Conservation (phyloP, 2,329 filamentous ascomycete genomes). For the Setomelanomma holmii region DNA sequence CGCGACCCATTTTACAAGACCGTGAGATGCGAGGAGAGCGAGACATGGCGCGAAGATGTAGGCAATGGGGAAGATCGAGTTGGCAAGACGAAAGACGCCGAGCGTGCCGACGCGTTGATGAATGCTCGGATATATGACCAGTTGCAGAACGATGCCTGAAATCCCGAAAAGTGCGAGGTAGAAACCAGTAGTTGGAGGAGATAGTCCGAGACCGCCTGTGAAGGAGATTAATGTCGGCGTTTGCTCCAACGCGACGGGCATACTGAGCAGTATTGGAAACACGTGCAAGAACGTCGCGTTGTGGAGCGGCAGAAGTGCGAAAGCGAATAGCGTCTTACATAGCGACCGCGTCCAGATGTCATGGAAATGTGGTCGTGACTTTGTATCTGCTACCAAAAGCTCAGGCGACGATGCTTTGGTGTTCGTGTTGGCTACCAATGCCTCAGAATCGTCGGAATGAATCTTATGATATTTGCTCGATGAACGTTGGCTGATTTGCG, state of each 20-base stretch:
- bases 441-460: conserved; percentile 19
- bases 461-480: conserved; percentile 15
- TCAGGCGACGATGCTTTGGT: conserved; percentile 46
- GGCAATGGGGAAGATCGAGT: conserved; percentile 52
- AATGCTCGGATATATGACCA: conserved; percentile 52
- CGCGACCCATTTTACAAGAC: conserved; percentile 45
- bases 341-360: conserved; percentile 53
- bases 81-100: conserved; percentile 46
- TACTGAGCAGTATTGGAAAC: conserved; percentile 56
- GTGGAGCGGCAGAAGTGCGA: conserved; percentile 53
- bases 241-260: conserved; percentile 36
- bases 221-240: conserved; percentile 47
- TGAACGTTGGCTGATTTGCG: conserved; percentile 23
- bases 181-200: conserved; percentile 53
- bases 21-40: conserved; percentile 43
- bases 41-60: conserved; percentile 53
- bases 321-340: conserved; percentile 49
- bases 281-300: conserved; percentile 56
- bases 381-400: not conserved
- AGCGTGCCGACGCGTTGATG: conserved; percentile 49
- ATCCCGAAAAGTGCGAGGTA: conserved; percentile 54
- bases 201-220: conserved; percentile 54
- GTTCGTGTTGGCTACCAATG: conserved; percentile 8
- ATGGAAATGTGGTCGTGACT: conserved; percentile 41
- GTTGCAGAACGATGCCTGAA: conserved; percentile 53